Percentiles rank a stretch among this genome's conserved stretches.
Conservation (phyloP, 2,329 filamentous ascomycete species). For the Penicillium sp. region DNA sequence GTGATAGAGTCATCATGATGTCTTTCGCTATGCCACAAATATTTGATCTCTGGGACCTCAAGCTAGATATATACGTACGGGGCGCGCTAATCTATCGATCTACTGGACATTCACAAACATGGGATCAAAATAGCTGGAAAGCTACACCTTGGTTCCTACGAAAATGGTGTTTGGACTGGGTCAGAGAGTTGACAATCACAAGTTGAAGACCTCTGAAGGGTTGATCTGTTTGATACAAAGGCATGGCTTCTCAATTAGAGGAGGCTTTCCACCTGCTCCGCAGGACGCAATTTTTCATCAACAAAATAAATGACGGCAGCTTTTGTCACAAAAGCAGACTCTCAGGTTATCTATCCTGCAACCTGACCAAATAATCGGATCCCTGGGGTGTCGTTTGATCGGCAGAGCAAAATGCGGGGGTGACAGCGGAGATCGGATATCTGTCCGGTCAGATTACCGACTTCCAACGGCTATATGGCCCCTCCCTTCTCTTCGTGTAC, state of each 20-base stretch:
- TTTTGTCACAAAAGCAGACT: neutral
- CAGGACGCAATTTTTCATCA: neutral
- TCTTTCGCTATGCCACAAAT: slow-evolving; percentile 33
- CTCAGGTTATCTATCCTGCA: neutral
- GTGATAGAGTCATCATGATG: slow-evolving; percentile 39
- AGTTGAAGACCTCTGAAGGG: neutral
- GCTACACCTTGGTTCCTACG: slow-evolving; percentile 35
- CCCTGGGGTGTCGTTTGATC: too few species aligned
- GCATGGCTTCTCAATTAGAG: neutral
- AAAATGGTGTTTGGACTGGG: slow-evolving; percentile 31
- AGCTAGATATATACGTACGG: slow-evolving; percentile 40
- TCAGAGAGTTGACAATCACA: neutral
- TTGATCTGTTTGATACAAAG: neutral
- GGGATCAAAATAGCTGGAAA: slow-evolving; percentile 39
- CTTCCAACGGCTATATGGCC: neutral
- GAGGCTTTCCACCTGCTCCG: neutral
- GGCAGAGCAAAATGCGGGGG: neutral
- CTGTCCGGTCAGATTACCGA: neutral
- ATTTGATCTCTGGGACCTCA: slow-evolving; percentile 42
- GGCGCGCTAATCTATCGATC: slow-evolving; percentile 32
- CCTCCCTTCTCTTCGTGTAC: neutral
- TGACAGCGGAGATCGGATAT: neutral
- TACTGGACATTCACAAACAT: slow-evolving; percentile 31
- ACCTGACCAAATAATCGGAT: neutral
- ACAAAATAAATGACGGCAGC: neutral